Base-by-base conservation (phyloP, 2,329 filamentous ascomycete genomes). In the Fusarium verrucosum region DNA sequence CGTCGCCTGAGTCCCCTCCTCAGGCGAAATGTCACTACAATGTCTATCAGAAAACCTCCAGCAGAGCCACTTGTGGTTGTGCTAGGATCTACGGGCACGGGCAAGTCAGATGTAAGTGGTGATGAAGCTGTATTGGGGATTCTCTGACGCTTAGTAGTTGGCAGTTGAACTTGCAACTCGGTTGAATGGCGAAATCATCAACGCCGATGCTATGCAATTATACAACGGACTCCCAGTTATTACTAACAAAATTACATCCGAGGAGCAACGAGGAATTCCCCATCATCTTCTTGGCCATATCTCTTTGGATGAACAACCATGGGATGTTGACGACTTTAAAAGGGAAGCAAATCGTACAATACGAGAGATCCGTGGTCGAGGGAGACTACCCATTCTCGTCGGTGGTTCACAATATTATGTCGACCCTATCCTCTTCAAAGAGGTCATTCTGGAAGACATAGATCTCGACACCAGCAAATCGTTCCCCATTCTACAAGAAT, bases 171-270 rank as follows among this genome's bases (percentile, higher is more conserved):
- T 99, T 47, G 95, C 96, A 1, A 83, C 83, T 37, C 87, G 85
- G 20, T 94, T 93, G 78, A 89, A 95, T 76, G 95, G 96, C 73
- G 95, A 99, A 77, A 86, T 99, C 49, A 93, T 99, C 79, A 99
- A 99, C 74, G 92, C 92, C 42, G 95, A 99, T 82, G 95, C 95
- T 35, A 97, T 99, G 93, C 95, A 99, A 76, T 88, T 99, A 79
- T 99, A 99, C 76, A 85, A 86, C 50, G 95, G 95, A 4, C 81
- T 99, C 38, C 93, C 95, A 7, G 89, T 98, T 65, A 94, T 98
- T 69, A 99, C 95, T 23, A 99, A 99, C 77, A 96, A 98, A 75
- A 91, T 98, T 57, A 87, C 91, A 0, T 49, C 74, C 1, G 83
- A 87, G 19, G 94, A 98, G 75, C 89, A 88, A 71, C 85, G 89